Evolutionary conservation across 495 filamentous ascomycete species (phyloP), one percentile per base, ranked within the genome.

Genomic region (Neurospora sp.): DNA sequence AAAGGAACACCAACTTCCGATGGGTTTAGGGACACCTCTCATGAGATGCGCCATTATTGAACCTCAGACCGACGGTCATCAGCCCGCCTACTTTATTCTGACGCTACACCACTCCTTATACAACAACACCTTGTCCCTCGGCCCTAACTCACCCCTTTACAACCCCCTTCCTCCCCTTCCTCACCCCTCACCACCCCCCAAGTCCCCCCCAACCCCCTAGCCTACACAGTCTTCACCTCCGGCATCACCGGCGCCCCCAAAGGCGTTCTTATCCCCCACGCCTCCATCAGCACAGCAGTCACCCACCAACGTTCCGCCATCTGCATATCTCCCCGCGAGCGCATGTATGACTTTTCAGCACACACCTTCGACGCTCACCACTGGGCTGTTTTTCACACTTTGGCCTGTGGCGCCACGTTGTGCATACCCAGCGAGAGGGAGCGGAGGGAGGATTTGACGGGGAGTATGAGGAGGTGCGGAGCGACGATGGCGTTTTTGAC

Each of bases 31-130:
- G 3, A 84, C 80, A 40, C 80, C 82, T 5, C 80, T 91, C 18
- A 84, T 87, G 35, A 82, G 86, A 40, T 90, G 88, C 70, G 86
- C 84, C 1, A 82, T 90, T 37, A 44, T 44, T 44, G 42, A n/a
- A 3, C 42, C 42, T 44, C 42, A n/a, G 18, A 75, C 89, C 12
- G 75, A 82, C 22, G 76, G 71, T 9, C 77, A 81, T n/a, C 78
- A 85, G 78, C 77, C 77, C 79, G 73, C 81, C 74, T 72, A 85
- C 72, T 87, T 91, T 75, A 81, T 90, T 4, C 85, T 88, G 81
- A 91, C 88, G 0, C 83, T 90, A 53, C 90, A 92, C 73, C 90
- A 93, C 73, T 87, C 87, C n/a, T n/a, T n/a, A n/a, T n/a, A n/a
- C 1, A 39, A 48, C 35, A 70, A 14, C 10, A 70, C 42, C 4